A percentile compares a stretch with the other conserved stretches of the same genome.
Conservation (phyloP, 306 rosid species). For the Urtica urens region DNA sequence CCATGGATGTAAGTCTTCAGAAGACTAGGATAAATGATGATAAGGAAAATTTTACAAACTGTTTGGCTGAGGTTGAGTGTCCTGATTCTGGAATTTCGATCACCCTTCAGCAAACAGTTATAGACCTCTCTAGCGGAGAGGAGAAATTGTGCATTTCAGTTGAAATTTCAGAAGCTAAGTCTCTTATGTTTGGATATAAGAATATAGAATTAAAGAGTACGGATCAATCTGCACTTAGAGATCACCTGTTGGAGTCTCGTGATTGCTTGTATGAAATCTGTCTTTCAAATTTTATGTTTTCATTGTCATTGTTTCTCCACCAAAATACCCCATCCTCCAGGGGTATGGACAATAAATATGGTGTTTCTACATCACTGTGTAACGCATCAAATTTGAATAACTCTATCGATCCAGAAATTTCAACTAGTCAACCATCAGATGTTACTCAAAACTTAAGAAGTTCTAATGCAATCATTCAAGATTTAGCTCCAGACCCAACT, state of each 20-base stretch:
- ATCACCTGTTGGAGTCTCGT: constrained; percentile 32
- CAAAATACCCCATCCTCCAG: constrained; percentile 30
- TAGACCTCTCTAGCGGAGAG: constrained; percentile 43
- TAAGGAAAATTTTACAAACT: constrained; percentile 25
- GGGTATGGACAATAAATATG: constrained; percentile 19
- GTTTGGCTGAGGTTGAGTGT: constrained; percentile 30
- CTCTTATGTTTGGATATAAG: constrained; percentile 38
- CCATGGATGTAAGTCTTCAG: constrained; percentile 52
- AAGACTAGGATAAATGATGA: constrained; percentile 38
- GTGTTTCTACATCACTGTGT: constrained; percentile 18
- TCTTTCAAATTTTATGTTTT: constrained; percentile 38
- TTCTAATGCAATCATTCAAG: constrained; percentile 25
- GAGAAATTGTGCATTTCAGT: constrained; percentile 38
- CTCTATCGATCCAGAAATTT: constrained; percentile 25
- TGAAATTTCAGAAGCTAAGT: constrained; percentile 37
- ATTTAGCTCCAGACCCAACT: constrained; percentile 21
- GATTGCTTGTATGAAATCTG: constrained; percentile 53
- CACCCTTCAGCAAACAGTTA: constrained; percentile 41
- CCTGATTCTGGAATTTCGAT: constrained; percentile 69
- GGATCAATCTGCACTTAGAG: constrained; percentile 31
- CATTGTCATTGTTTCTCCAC: constrained; percentile 23
- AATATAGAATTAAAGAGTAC: constrained; percentile 26
- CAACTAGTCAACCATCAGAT: constrained; percentile 23
- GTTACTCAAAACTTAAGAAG: constrained; percentile 22
- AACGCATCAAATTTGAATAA: constrained; percentile 25